Evolutionary conservation across 495 filamentous ascomycete genomes (phyloP), one percentile per base, ranked within the genome.

Genomic region (Geopyxis carbonaria): DNA sequence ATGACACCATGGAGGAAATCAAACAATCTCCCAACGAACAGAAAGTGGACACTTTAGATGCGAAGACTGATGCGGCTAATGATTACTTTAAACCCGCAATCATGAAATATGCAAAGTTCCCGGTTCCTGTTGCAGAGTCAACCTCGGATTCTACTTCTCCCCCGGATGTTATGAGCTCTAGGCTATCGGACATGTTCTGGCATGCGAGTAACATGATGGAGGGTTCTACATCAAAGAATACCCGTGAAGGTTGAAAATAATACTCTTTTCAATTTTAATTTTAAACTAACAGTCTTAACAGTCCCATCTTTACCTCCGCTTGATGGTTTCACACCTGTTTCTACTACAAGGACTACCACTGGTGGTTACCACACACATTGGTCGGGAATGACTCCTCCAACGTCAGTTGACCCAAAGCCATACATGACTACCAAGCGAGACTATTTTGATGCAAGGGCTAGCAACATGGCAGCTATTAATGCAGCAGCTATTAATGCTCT

Each of bases 371-470:
- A n/a, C n/a, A n/a, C n/a, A n/a, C n/a, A n/a, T n/a, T n/a, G n/a
- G n/a, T n/a, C n/a, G n/a, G n/a, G n/a, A n/a, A n/a, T n/a, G n/a
- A n/a, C n/a, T n/a, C n/a, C n/a, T n/a, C n/a, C n/a, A n/a, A n/a
- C n/a, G n/a, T n/a, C n/a, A n/a, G n/a, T n/a, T n/a, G n/a, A n/a
- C n/a, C n/a, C n/a, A n/a, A n/a, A n/a, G n/a, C n/a, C n/a, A n/a
- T n/a, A n/a, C n/a, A 51, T 51, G 47, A 47, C 51, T 4, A 38
- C 37, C 9, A 53, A 53, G 25, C 45, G 45, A 16, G 49, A 53
- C 23, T 53, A 53, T 11, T 53, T 53, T 37, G 39, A 36, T 8
- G 48, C 49, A 10, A 47, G 49, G 23, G 48, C 51, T 21, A 37
- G 40, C 22, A 53, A 52, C 43, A 43, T 31, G 16, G 24, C 41